phyloP scores from a whole-genome alignment of 768 basidiomycete genomes.

The Mycena galopus region DNA sequence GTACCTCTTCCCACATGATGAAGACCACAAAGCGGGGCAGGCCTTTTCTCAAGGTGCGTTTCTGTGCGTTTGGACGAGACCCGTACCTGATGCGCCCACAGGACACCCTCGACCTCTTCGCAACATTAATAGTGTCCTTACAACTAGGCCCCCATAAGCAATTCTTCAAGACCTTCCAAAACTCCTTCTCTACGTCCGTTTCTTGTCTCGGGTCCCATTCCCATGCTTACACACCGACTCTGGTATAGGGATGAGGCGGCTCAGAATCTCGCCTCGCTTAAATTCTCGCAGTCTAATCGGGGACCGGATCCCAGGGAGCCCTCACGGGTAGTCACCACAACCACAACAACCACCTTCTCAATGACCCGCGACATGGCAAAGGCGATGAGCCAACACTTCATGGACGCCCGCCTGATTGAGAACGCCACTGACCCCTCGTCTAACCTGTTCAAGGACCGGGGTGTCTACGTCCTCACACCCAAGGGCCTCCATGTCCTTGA shows the following conservation, averaged over 20 bases:
- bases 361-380: constrained; percentile 99
- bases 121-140: constrained; percentile 95
- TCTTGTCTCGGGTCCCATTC: constrained; percentile 18
- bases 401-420: constrained; percentile 98
- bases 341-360: constrained; percentile 98
- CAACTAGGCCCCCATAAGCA: constrained; percentile 91
- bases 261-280: constrained; percentile 92
- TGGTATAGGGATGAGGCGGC: constrained; percentile 91
- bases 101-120: constrained; percentile 99
- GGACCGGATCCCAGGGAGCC: constrained; percentile 98
- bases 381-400: constrained; percentile 99
- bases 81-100: constrained; percentile 47
- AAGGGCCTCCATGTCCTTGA: constrained; percentile 99
- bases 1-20: constrained; percentile 94
- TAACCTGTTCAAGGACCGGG: constrained; percentile 96
- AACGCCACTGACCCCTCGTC: constrained; percentile 93
- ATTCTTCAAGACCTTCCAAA: constrained; percentile 94
- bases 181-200: constrained; percentile 95
- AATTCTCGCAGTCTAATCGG: constrained; percentile 99
- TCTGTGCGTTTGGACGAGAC: constrained; percentile 32
- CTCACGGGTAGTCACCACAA: constrained; percentile 97
- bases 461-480: constrained; percentile 94
- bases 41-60: constrained; percentile 88
- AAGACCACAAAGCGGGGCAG: constrained; percentile 97
- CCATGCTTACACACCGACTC: constrained; percentile 27